Evolutionary conservation across 805 yeast species (phyloP), one percentile per base, ranked within the genome.

Genomic region (Yamadazyma tumulicola): DNA sequence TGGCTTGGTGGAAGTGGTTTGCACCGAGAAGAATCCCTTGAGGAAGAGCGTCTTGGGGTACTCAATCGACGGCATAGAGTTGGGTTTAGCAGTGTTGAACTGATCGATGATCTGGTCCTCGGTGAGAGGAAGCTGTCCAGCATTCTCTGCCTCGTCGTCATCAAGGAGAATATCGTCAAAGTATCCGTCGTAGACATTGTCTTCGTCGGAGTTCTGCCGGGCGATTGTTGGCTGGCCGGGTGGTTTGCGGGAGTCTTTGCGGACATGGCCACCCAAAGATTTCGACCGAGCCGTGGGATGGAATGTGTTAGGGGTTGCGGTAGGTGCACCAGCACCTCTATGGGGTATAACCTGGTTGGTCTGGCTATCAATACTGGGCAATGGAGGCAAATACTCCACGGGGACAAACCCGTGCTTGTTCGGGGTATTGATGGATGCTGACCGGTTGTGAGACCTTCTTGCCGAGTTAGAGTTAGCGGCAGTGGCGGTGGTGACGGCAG

Each of bases 11-110:
- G 96, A 87, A 0, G 97, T 89, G 1, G 95, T 85, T 61, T 89
- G 96, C 31, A 89, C 97, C 40, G 91, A 81, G 61, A 89, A 89
- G 53, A 91, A 89, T 1, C 97, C 97, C 55, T 88, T 86, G 56
- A 89, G 71, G 66, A 87, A 88, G 45, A 89, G 72, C 2, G 95
- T 89, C 61, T 83, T 83, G 41, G 96, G 95, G 54, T 79, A 86
- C 52, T 89, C 96, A 55, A 91, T 87, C 0, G 96, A 87, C 18
- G 94, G 95, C 96, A 89, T 88, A 11, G 83, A 62, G 36, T 85
- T 86, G 2, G 81, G 77, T 37, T 79, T 75, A 10, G 94, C 88
- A 41, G 64, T 47, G 34, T 64, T 56, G 50, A 61, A 63, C 39
- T 68, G 69, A 19, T 64, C 67, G 31, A 67, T 59, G 26, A 67